These are phyloP conservation scores for Mycocentrospora acerina DNA, from an alignment of 2,329 filamentous ascomycete species.

Conservation along the genomic window DNA sequence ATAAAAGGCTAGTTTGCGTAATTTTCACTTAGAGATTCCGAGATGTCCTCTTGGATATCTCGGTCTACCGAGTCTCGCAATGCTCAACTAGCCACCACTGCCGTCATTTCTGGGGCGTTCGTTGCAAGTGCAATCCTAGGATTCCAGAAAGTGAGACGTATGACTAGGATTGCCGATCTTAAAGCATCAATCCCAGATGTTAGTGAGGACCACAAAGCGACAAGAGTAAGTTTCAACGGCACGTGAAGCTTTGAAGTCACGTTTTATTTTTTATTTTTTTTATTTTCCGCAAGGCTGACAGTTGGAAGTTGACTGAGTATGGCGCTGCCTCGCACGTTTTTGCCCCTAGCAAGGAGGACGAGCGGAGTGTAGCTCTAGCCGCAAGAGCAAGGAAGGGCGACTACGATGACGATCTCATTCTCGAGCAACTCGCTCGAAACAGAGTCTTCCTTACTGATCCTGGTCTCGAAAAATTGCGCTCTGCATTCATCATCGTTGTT, in stretches of 20 bases:
- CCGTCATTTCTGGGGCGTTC: conserved; percentile 56
- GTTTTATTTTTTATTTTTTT: no score
- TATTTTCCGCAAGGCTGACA: conserved; percentile 44
- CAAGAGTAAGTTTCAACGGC: conserved; percentile 46
- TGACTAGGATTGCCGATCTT: conserved; percentile 57
- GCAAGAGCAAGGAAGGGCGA: conserved; percentile 62
- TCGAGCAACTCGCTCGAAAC: conserved; percentile 93
- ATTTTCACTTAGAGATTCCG: conserved; percentile 3
- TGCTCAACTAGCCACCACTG: conserved; percentile 69
- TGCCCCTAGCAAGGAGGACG: conserved; percentile 54
- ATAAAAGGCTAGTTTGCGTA: conserved; percentile 1
- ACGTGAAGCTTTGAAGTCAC: no score
- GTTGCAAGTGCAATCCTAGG: conserved; percentile 58
- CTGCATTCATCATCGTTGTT: conserved; percentile 83
- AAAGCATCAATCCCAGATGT: conserved; percentile 64
- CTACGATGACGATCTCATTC: conserved; percentile 75
- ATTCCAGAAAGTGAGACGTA: conserved; percentile 57
- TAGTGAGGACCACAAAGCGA: conserved; percentile 52
- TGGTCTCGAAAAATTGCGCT: conserved; percentile 76
- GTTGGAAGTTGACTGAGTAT: conserved; percentile 60
- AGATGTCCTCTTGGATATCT: conserved; percentile 51
- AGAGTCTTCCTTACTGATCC: conserved; percentile 84
- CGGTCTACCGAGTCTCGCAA: conserved; percentile 49
- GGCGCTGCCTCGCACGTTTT: conserved; percentile 54
- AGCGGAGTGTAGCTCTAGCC: conserved; percentile 59